These are phyloP conservation scores for Blepharisma japonicum DNA, from an alignment of 73 alveolate genomes.

Conservation along the genomic window DNA sequence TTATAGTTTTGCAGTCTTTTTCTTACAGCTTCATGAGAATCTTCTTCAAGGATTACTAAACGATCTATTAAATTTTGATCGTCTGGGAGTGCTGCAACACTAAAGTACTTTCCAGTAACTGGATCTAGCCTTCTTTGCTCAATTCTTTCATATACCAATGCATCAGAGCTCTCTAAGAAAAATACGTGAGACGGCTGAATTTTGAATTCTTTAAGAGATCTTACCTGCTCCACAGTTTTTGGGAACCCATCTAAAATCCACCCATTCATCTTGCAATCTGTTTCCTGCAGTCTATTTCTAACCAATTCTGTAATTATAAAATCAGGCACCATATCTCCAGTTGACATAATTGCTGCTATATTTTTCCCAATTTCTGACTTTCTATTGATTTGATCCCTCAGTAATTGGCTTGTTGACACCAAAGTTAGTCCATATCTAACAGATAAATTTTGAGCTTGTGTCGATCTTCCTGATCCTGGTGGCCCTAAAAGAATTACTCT, in stretches of 20 bases:
- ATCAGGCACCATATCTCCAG: slow-evolving; percentile 84
- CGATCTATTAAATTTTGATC: slow-evolving; percentile 50
- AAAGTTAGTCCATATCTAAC: slow-evolving; percentile 76
- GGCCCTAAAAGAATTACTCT: slow-evolving; percentile 91
- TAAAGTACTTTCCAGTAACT: slow-evolving; percentile 51
- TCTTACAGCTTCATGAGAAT: slow-evolving; percentile 38
- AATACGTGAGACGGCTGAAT: slow-evolving; percentile 70
- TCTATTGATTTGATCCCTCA: slow-evolving; percentile 69
- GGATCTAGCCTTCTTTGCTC: slow-evolving; percentile 72
- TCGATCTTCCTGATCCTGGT: slow-evolving; percentile 91
- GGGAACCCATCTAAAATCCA: slow-evolving; percentile 94
- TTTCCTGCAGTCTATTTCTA: slow-evolving; percentile 62
- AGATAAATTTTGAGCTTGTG: slow-evolving; percentile 74
- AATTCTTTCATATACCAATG: slow-evolving; percentile 51
- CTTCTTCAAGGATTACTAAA: slow-evolving; percentile 42
- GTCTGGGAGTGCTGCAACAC: slow-evolving; percentile 41
- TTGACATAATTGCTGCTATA: slow-evolving; percentile 54
- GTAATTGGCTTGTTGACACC: slow-evolving; percentile 64
- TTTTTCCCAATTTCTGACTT: slow-evolving; percentile 69
- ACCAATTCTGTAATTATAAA: slow-evolving; percentile 67
- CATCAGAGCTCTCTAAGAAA: slow-evolving; percentile 67
- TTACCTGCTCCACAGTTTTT: slow-evolving; percentile 69
- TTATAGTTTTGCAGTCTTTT: slow-evolving; percentile 45
- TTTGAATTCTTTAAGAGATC: slow-evolving; percentile 66
- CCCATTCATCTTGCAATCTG: slow-evolving; percentile 91